Conservation (phyloP, 768 basidiomycete species). For the Agrocybe chaxingu region DNA sequence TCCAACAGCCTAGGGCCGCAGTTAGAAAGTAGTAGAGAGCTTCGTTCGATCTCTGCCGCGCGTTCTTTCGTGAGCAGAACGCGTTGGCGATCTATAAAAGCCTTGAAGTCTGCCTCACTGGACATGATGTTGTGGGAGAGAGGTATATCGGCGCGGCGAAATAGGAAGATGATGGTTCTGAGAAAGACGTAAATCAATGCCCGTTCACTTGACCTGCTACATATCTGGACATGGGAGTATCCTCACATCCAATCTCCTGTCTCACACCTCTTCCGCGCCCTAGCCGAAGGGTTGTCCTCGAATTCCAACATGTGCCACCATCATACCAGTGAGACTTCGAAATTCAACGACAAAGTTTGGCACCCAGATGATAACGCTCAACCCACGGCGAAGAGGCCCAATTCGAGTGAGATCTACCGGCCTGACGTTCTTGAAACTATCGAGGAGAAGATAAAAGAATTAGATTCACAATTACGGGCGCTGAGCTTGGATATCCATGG, state of each 20-base stretch:
- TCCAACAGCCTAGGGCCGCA: constrained; percentile 85
- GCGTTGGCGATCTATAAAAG: constrained; percentile 69
- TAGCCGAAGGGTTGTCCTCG: no score
- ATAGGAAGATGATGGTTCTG: no score
- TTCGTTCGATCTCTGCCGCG: constrained; percentile 80
- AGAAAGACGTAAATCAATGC: no score
- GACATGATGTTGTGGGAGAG: constrained; percentile 17
- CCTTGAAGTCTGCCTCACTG: constrained; percentile 34
- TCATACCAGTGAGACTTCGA: constrained; percentile 10
- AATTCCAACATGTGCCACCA: constrained; percentile 19
- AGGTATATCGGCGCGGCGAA: no score
- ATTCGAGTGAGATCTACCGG: constrained; percentile 37
- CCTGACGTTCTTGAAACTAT: constrained; percentile 63
- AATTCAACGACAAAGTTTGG: constrained; percentile 32
- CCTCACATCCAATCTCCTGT: neutral
- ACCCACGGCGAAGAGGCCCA: neutral
- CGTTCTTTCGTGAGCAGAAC: constrained; percentile 69
- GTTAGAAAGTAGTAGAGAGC: constrained; percentile 74
- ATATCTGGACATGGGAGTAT: no score
- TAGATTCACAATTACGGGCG: constrained; percentile 52
- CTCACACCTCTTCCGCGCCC: neutral
- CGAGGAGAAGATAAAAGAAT: constrained; percentile 46
- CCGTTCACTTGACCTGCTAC: no score
- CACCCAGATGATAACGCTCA: constrained; percentile 33
- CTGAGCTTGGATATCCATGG: constrained; percentile 78